A percentile compares a stretch with the other conserved stretches of the same genome.
phyloP scores from a whole-genome alignment of 2,329 filamentous ascomycete species.

The Juglanconis sp. region DNA sequence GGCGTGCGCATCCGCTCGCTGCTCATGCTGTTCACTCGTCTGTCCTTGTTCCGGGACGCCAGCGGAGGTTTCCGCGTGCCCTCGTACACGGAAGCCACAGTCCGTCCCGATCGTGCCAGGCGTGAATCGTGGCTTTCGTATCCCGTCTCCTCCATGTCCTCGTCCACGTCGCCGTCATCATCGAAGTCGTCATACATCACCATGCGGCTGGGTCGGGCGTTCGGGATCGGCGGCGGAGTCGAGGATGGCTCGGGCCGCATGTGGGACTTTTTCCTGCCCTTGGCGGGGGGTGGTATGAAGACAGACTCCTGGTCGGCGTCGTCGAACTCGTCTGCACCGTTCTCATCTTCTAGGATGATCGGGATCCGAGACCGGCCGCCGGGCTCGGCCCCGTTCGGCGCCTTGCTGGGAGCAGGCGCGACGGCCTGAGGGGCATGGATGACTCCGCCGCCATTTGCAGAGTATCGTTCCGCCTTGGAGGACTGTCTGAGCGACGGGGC shows the following conservation, averaged over 20 bases:
- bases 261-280: not conserved
- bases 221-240: slow-evolving; percentile 9
- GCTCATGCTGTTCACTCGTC: slow-evolving; percentile 2
- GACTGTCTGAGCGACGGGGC: slow-evolving; percentile 7
- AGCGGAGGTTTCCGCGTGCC: not conserved
- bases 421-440: not conserved
- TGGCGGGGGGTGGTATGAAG: not conserved
- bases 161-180: not conserved
- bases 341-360: slow-evolving; percentile 2
- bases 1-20: slow-evolving; percentile 1
- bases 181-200: slow-evolving; percentile 10
- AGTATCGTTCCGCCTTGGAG: not conserved
- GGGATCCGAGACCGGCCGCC: not conserved
- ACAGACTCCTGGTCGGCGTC: not conserved
- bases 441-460: not conserved
- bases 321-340: not conserved
- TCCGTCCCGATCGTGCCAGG: not conserved
- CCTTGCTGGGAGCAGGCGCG: not conserved
- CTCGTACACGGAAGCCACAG: not conserved
- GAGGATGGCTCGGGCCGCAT: not conserved
- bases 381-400: not conserved
- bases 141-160: not conserved
- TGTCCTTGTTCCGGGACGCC: not conserved
- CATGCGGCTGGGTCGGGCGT: not conserved
- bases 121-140: not conserved